Conservation (phyloP, 1,284 basidiomycete species). For the Leucoagaricus sp. region DNA sequence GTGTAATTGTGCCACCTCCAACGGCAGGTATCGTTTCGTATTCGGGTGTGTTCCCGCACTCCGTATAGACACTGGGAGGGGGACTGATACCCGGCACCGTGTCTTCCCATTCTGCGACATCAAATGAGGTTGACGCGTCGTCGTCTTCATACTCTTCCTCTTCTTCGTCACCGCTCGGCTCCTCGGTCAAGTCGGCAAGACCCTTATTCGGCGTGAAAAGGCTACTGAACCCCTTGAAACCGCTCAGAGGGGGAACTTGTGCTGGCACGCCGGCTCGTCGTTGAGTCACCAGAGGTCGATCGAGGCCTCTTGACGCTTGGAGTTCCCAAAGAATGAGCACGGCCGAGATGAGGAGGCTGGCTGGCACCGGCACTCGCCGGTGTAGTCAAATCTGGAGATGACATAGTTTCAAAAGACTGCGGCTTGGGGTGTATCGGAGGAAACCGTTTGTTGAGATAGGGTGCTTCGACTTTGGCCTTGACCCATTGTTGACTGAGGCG, state of each 20-base stretch:
- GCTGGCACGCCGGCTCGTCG: slow-evolving; percentile 25
- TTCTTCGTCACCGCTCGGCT: slow-evolving; percentile 49
- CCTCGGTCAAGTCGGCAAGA: slow-evolving; percentile 78
- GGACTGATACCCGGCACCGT: slow-evolving; percentile 38
- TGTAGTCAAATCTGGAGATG: slow-evolving; percentile 27
- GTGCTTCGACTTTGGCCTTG: slow-evolving; percentile 82
- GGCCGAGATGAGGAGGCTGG: slow-evolving; percentile 18
- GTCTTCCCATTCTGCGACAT: slow-evolving; percentile 71
- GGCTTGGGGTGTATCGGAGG: slow-evolving; percentile 23
- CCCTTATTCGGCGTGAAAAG: slow-evolving; percentile 71
- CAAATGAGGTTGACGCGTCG: slow-evolving; percentile 48
- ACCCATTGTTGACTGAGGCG: slow-evolving; percentile 94
- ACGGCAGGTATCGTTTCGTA: slow-evolving; percentile 78
- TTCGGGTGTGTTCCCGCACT: slow-evolving; percentile 38
- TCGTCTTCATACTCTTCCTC: slow-evolving; percentile 35
- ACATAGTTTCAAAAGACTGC: slow-evolving; percentile 27
- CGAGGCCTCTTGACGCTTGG: slow-evolving; percentile 28
- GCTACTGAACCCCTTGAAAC: slow-evolving; percentile 72
- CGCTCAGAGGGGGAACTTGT: slow-evolving; percentile 36
- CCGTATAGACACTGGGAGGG: slow-evolving; percentile 29
- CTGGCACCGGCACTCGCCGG: slow-evolving; percentile 12
- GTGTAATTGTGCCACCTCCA: slow-evolving; percentile 73
- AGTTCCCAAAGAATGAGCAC: slow-evolving; percentile 21
- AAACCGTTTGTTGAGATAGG: slow-evolving; percentile 57
- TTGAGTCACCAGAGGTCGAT: slow-evolving; percentile 38